Conservation (phyloP, 257 asterid genomes). For the Perilla frutescens region DNA sequence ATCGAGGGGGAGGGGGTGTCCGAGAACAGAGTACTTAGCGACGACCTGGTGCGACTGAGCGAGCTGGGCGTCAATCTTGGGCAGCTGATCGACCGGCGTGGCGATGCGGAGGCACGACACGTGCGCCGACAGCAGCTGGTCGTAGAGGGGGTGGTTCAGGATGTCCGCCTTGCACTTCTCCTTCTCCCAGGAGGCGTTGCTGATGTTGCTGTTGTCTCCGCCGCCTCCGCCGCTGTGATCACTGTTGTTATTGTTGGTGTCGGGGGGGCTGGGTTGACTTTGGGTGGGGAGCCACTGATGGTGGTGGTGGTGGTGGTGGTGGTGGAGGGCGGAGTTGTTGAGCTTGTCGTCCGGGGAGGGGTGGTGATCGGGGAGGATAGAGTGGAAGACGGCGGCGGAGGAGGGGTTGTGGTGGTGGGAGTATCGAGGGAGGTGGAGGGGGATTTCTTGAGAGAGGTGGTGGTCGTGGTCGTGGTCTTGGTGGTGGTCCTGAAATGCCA, state of each 20-base stretch:
- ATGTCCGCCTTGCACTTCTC: constrained; percentile 83
- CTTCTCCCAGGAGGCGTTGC: constrained; percentile 61
- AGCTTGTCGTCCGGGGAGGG: constrained; percentile 42
- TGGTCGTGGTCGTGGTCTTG: constrained; percentile 17
- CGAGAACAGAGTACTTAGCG: constrained; percentile 79
- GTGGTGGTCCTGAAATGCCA: constrained; percentile 60
- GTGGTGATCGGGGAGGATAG: constrained; percentile 46
- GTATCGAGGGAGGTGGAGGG: constrained; percentile 47
- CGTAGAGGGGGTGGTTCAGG: constrained; percentile 76
- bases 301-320: constrained; percentile 36
- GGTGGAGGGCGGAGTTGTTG: constrained; percentile 12
- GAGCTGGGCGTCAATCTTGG: constrained; percentile 90
- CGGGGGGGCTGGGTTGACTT: constrained; percentile 44
- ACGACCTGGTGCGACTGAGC: constrained; percentile 84
- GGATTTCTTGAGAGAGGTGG: constrained; percentile 43
- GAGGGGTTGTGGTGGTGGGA: constrained; percentile 37
- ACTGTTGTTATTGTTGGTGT: constrained; percentile 5
- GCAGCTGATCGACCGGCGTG: constrained; percentile 94
- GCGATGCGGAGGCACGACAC: constrained; percentile 91
- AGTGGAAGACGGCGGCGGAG: constrained; percentile 41
- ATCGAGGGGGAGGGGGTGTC: constrained; percentile 62
- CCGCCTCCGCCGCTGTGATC: constrained; percentile 42
- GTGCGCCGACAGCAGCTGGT: constrained; percentile 84
- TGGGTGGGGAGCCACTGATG: constrained; percentile 58
- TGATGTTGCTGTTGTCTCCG: constrained; percentile 26